phyloP scores from a whole-genome alignment of 1,284 basidiomycete species.

The Coriolopsis trogii region DNA sequence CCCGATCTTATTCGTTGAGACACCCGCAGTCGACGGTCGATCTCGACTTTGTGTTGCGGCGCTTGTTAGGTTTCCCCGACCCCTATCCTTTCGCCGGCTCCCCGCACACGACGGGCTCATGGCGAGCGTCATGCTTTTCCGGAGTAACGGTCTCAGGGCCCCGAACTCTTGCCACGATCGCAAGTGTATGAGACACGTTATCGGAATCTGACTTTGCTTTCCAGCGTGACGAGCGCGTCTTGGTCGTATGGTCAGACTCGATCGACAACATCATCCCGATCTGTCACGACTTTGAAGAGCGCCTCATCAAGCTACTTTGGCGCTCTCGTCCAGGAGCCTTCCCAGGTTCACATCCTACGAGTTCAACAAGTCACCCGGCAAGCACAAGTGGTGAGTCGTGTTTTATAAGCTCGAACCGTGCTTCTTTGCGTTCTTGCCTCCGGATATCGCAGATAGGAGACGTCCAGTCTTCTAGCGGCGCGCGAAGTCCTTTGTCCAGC shows the following conservation, averaged over 20 bases:
- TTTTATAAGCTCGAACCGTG: neutral
- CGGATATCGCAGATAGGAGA: too few species aligned
- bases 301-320: slow-evolving; percentile 82
- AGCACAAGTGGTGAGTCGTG: slow-evolving; percentile 29
- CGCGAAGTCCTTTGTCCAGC: too few species aligned
- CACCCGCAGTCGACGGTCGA: neutral
- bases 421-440: neutral
- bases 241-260: slow-evolving; percentile 80
- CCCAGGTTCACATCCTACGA: slow-evolving; percentile 28
- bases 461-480: too few species aligned
- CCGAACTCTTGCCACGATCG: too few species aligned
- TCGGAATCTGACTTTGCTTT: neutral
- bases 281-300: slow-evolving; percentile 77
- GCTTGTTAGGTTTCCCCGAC: neutral
- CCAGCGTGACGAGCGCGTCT: slow-evolving; percentile 73
- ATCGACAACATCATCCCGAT: slow-evolving; percentile 73
- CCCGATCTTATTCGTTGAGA: neutral
- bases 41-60: neutral
- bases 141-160: too few species aligned
- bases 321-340: slow-evolving; percentile 32
- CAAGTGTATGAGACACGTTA: too few species aligned
- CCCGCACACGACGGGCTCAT: too few species aligned
- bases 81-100: slow-evolving; percentile 1
- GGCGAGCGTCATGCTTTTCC: too few species aligned
- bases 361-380: slow-evolving; percentile 30